phyloP scores from a whole-genome alignment of 768 basidiomycete genomes.

The Hericium rajendrae region DNA sequence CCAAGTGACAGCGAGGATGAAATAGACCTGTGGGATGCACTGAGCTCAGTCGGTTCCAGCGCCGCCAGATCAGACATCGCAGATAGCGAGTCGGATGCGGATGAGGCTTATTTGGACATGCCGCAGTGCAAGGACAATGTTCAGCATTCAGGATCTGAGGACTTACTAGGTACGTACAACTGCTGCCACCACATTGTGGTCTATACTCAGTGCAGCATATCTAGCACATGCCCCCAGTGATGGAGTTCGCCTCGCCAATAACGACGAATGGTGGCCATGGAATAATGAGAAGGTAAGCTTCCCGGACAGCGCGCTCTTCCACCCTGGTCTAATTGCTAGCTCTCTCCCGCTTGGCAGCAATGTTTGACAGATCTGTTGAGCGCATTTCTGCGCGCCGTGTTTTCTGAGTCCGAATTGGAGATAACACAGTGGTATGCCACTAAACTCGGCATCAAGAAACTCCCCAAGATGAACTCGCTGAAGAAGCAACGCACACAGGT shows the following conservation, averaged over 20 bases:
- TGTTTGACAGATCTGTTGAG: slow-evolving; percentile 5
- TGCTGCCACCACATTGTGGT: too few species aligned
- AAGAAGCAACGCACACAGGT: background rate
- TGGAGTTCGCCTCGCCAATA: background rate
- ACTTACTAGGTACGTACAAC: background rate
- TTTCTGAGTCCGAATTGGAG: slow-evolving; percentile 12
- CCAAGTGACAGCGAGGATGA: background rate
- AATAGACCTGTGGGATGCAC: background rate
- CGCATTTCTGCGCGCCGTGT: slow-evolving; percentile 10
- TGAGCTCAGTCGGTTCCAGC: background rate
- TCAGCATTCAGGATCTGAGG: background rate
- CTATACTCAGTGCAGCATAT: too few species aligned
- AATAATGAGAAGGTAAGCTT: background rate
- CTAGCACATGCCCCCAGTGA: background rate
- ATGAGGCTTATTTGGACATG: background rate
- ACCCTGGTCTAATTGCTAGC: too few species aligned
- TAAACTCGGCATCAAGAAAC: background rate
- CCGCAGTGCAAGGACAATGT: background rate
- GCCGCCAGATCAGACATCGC: background rate
- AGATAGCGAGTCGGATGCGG: background rate
- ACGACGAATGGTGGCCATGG: background rate
- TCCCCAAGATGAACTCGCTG: background rate
- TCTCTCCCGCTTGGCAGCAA: too few species aligned
- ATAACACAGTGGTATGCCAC: slow-evolving; percentile 8
- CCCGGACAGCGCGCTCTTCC: too few species aligned